Percentiles rank a stretch among this genome's conserved stretches.
phyloP scores from a whole-genome alignment of 306 rosid genomes.

The Gastrolobium villosum region DNA sequence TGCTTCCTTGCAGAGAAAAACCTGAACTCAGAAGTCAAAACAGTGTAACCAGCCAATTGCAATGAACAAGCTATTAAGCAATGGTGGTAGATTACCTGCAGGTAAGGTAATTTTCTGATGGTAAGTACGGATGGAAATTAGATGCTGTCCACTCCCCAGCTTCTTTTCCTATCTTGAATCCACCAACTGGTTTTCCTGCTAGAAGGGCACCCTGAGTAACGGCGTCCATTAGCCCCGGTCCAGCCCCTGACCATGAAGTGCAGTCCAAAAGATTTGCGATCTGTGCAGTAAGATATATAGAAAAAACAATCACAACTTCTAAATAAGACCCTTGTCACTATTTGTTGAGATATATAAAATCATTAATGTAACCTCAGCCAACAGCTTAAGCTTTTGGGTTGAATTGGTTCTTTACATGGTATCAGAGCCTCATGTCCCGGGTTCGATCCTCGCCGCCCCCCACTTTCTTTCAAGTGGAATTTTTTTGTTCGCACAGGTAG shows the following conservation, averaged over 20 bases:
- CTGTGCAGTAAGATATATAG: conserved; percentile 51
- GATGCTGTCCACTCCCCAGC: conserved; percentile 89
- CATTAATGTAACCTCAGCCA: too few species aligned
- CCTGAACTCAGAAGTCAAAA: conserved; percentile 57
- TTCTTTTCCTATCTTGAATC: conserved; percentile 90
- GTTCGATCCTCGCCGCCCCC: too few species aligned
- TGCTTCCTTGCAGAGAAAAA: conserved; percentile 99
- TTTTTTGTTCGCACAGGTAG: too few species aligned
- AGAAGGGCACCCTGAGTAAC: conserved; percentile 82
- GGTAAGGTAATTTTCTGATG: conserved; percentile 79
- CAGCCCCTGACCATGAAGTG: conserved; percentile 93
- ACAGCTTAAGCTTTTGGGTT: too few species aligned
- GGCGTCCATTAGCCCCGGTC: conserved; percentile 98
- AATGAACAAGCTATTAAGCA: conserved; percentile 26
- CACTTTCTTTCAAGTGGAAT: too few species aligned
- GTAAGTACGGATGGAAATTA: conserved; percentile 78
- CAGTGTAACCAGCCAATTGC: conserved; percentile 10
- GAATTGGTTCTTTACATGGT: too few species aligned
- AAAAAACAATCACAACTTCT: conserved; percentile 25
- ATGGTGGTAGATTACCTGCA: conserved; percentile 69
- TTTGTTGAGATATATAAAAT: too few species aligned
- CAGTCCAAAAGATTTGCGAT: conserved; percentile 83
- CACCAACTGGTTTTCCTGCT: conserved; percentile 86
- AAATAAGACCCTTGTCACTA: too few species aligned
- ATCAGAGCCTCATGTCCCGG: too few species aligned